Evolutionary conservation across 2,329 filamentous ascomycete species (phyloP), one percentile per base, ranked within the genome.

Genomic region (Botrytis cinerea): DNA sequence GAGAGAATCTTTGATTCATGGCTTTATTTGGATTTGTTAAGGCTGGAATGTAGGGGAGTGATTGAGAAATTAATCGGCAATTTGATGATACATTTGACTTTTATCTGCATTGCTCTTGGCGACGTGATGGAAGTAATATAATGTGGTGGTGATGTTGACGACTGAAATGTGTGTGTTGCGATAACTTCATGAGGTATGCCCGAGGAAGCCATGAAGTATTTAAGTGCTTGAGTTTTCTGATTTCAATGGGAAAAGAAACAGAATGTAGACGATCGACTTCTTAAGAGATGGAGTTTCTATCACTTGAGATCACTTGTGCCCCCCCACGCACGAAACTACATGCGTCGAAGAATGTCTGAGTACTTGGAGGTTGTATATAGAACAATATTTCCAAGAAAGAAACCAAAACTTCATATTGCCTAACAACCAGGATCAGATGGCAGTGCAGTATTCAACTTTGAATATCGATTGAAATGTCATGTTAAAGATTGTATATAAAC

Each of bases 1-100:
- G 46, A 35, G 64, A 43, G 35, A 71, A 40, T 28, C 46, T 71
- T 64, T 51, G 35, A 43, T 66, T 71, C 61, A 22, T n/a, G 28
- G 60, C 48, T 63, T 40, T 32, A 54, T 51, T 71, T 66, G n/a
- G 8, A 12, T 28, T 51, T 40, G 2, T 4, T 28, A n/a, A n/a
- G 12, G 18, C n/a, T 38, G 14, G n/a, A 25, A 14, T 40, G 8
- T 20, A 20, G 20, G 16, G 12, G 28, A 38, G 28, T 2, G 35
- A 43, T 57, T 57, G 25, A 18, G 5, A 51, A 40, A 20, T 8
- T 46, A 1, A 54, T 25, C 43, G 2, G 48, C 35, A 40, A 28
- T 68, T 57, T 32, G 43, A 68, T 57, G 48, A 57, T 40, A 3
- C 43, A 25, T 43, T 25, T 43, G 48, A 68, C n/a, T 35, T 57